These are phyloP conservation scores for Yamadazyma ubonensis DNA, from an alignment of 805 yeast genomes.

Conservation along the genomic window DNA sequence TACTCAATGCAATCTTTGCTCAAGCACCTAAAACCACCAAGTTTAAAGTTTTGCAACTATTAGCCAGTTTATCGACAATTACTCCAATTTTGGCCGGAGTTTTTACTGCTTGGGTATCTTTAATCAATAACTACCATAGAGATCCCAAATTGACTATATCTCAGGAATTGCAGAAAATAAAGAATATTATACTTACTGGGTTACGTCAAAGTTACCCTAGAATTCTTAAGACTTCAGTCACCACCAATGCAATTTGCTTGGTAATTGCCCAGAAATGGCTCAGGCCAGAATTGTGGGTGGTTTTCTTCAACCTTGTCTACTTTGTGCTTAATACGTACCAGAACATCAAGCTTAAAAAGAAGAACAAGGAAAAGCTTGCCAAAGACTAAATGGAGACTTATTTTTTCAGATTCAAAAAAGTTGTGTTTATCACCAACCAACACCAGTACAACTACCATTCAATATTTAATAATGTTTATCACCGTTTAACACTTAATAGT, in stretches of 20 bases:
- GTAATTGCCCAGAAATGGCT: constrained; percentile 56
- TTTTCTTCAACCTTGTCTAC: constrained; percentile 56
- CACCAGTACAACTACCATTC: too few relatives aligned
- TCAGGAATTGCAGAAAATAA: constrained; percentile 19
- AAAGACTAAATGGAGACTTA: too few relatives aligned
- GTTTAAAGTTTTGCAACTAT: constrained; percentile 49
- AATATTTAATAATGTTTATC: too few relatives aligned
- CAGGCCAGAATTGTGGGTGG: constrained; percentile 62
- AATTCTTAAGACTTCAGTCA: constrained; percentile 52
- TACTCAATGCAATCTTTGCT: constrained; percentile 42
- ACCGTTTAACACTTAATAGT: too few relatives aligned
- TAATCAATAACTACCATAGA: constrained; percentile 42
- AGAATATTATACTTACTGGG: constrained; percentile 25
- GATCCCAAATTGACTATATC: constrained; percentile 12
- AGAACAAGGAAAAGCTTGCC: constrained; percentile 2
- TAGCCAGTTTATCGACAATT: constrained; percentile 51
- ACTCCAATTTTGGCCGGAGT: constrained; percentile 53
- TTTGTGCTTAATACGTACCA: constrained; percentile 63
- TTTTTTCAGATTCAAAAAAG: too few relatives aligned
- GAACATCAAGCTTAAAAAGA: constrained; percentile 47
- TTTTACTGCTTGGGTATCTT: constrained; percentile 52
- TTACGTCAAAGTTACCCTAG: constrained; percentile 44
- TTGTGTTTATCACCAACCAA: too few relatives aligned
- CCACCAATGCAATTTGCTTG: constrained; percentile 53
- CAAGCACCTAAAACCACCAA: constrained; percentile 17